phyloP scores from a whole-genome alignment of 805 yeast species.

The Metschnikowia reukaufii region DNA sequence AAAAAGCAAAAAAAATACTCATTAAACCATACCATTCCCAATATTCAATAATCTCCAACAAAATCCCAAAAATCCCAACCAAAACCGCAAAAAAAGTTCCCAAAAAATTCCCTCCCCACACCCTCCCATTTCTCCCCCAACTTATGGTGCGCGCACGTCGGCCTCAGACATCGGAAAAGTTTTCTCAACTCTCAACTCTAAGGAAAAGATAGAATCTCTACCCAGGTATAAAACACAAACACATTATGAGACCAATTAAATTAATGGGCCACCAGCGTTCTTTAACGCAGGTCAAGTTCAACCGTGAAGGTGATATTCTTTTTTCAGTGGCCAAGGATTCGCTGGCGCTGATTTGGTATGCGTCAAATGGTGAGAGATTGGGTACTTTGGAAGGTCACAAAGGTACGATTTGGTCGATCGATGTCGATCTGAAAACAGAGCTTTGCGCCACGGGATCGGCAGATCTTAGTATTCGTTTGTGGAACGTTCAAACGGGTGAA shows the following conservation, averaged over 20 bases:
- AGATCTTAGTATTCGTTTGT: constrained; percentile 79
- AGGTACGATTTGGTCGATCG: constrained; percentile 96
- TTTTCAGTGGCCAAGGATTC: constrained; percentile 91
- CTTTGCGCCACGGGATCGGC: constrained; percentile 87
- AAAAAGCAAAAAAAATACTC: too few species aligned
- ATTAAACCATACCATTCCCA: too few species aligned
- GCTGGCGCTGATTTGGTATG: constrained; percentile 88
- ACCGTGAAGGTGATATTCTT: constrained; percentile 91
- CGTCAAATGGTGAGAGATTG: constrained; percentile 92
- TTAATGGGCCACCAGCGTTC: constrained; percentile 97
- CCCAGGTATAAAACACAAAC: background rate
- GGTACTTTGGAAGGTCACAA: constrained; percentile 84
- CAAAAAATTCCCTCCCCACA: background rate
- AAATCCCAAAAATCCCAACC: background rate
- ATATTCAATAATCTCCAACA: too few species aligned
- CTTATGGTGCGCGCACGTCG: constrained; percentile 10
- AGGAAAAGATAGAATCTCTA: too few species aligned
- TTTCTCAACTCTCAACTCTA: too few species aligned
- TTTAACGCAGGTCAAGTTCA: constrained; percentile 91
- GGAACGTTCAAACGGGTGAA: constrained; percentile 81
- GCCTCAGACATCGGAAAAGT: background rate
- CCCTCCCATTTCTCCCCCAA: background rate
- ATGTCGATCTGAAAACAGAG: constrained; percentile 69
- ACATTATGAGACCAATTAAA: constrained; percentile 50
- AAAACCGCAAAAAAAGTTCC: too few species aligned